Conservation (phyloP, 2,329 filamentous ascomycete species). For the Septoria petroselini region DNA sequence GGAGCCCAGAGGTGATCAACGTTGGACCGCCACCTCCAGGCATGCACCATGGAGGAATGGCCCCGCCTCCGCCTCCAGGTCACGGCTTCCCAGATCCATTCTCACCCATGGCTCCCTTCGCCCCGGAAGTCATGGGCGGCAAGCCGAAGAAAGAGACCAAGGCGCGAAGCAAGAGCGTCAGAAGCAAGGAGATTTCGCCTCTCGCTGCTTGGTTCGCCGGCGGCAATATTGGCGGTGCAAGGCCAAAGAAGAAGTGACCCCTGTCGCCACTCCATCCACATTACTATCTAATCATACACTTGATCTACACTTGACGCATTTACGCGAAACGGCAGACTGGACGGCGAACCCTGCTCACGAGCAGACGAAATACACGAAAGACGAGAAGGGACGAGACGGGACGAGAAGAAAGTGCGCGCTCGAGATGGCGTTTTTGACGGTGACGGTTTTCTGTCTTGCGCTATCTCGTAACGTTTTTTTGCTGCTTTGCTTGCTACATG, state of each 20-base stretch:
- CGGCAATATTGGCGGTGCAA: constrained; percentile 21
- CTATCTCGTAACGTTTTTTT: not conserved
- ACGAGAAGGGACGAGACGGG: too few relatives aligned
- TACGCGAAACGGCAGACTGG: constrained; percentile 6
- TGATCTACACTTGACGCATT: not conserved
- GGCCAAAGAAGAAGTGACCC: constrained; percentile 14
- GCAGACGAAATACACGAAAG: too few relatives aligned
- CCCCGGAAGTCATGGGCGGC: too few relatives aligned
- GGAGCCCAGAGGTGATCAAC: constrained; percentile 21
- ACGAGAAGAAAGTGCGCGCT: not conserved
- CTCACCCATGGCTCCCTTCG: constrained; percentile 12
- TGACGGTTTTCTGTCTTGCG: constrained; percentile 9
- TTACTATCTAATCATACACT: constrained; percentile 1
- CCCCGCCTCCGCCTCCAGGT: constrained; percentile 26
- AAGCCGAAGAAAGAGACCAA: constrained; percentile 21
- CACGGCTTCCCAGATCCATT: constrained; percentile 23
- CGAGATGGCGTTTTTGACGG: constrained; percentile 4
- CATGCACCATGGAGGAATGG: constrained; percentile 9
- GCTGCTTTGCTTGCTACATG: not conserved
- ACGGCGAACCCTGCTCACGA: not conserved
- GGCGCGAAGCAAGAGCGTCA: constrained; percentile 25
- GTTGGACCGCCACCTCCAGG: constrained; percentile 16
- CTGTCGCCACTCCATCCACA: not conserved
- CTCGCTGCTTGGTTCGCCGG: constrained; percentile 34
- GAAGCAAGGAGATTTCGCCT: constrained; percentile 28